Percentiles rank a stretch among this genome's conserved stretches.
Evolutionary conservation across 352 stramenopile genomes (phyloP).

Genomic region (Globisporangium barbulae): DNA sequence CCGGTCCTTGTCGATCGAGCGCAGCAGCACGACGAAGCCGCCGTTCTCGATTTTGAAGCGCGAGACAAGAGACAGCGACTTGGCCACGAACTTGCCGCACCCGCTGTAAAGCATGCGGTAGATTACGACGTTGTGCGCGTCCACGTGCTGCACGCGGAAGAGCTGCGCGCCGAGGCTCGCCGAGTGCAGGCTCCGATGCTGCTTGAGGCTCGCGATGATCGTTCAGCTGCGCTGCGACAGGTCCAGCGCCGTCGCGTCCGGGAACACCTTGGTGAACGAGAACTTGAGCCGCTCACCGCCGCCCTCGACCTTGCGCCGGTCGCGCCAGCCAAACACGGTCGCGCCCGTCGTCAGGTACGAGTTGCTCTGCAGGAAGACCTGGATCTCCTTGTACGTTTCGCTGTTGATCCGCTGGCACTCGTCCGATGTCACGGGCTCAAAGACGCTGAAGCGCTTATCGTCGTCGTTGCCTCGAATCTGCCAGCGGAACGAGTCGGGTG

Average conservation of each 20-base stretch:
- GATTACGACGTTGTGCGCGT: constrained; percentile 55
- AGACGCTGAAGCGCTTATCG: neutral
- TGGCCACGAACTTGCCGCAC: constrained; percentile 19
- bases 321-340: constrained; percentile 50
- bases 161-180: constrained; percentile 32
- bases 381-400: constrained; percentile 7
- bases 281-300: constrained; percentile 42
- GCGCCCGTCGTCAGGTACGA: constrained; percentile 40
- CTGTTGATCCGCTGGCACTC: constrained; percentile 1
- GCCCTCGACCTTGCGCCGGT: constrained; percentile 33
- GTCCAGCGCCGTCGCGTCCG: constrained; percentile 22
- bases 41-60: constrained; percentile 28
- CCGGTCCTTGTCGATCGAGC: constrained; percentile 29
- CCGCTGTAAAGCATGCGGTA: constrained; percentile 41
- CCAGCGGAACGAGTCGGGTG: neutral
- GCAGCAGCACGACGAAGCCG: constrained; percentile 43
- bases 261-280: constrained; percentile 50
- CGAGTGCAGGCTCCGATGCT: constrained; percentile 38
- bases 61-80: constrained; percentile 43
- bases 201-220: constrained; percentile 28
- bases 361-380: constrained; percentile 6
- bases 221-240: constrained; percentile 37
- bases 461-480: neutral
- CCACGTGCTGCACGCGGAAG: constrained; percentile 36
- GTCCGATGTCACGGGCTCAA: neutral